Percentiles rank a stretch among this genome's conserved stretches.
Conservation (phyloP, 2,329 filamentous ascomycete genomes). For the Cladophialophora bantiana region DNA sequence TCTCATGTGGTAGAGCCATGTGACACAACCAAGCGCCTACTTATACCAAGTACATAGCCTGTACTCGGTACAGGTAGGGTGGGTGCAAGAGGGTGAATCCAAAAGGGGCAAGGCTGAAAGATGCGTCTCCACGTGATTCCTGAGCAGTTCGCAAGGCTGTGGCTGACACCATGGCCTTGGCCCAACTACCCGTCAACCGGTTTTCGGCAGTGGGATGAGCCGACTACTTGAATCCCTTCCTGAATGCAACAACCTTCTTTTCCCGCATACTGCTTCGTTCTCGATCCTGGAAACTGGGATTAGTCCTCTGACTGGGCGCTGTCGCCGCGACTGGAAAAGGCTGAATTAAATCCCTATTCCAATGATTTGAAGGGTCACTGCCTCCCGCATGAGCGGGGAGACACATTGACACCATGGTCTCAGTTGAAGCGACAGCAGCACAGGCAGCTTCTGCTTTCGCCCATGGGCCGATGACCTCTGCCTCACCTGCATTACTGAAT, state of each 20-base stretch:
- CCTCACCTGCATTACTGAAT: constrained; percentile 21
- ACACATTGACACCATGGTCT: constrained; percentile 32
- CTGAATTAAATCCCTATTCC: background rate
- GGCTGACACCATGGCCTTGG: background rate
- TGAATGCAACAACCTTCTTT: background rate
- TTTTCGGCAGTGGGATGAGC: constrained; percentile 12
- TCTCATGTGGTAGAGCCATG: too few relatives aligned
- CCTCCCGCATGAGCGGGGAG: constrained; percentile 31
- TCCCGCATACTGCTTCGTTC: background rate
- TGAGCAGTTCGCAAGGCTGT: background rate
- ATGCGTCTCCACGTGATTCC: background rate
- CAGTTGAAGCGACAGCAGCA: constrained; percentile 31
- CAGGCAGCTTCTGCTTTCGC: constrained; percentile 28
- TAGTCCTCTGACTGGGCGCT: background rate
- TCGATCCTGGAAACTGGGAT: background rate
- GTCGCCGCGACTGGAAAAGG: background rate
- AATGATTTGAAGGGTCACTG: constrained; percentile 26
- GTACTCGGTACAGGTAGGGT: too few relatives aligned
- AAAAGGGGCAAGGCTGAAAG: background rate
- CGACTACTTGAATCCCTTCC: background rate
- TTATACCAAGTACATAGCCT: too few relatives aligned
- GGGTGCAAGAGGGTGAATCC: too few relatives aligned
- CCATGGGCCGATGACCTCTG: constrained; percentile 15
- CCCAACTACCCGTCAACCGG: constrained; percentile 5
- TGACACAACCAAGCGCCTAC: too few relatives aligned